Percentiles rank a stretch among this genome's conserved stretches.
phyloP scores from a whole-genome alignment of 1,284 basidiomycete species.

The Polyporus tsugae region DNA sequence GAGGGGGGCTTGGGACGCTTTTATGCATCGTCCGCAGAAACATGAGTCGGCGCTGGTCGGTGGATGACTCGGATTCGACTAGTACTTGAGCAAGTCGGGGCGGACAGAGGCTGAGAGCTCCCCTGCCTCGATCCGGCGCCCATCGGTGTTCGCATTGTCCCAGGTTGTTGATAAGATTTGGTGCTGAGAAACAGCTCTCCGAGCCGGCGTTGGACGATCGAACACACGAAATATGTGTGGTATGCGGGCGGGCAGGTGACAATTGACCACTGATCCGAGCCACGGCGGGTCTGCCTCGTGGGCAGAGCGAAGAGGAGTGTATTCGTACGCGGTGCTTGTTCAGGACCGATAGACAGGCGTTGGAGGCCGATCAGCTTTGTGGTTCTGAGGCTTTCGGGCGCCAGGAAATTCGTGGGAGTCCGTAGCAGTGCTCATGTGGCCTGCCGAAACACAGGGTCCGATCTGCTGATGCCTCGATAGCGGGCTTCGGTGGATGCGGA shows the following conservation, averaged over 20 bases:
- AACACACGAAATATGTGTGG: no score
- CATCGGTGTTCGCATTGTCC: neutral
- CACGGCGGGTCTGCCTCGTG: neutral
- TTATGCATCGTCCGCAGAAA: neutral
- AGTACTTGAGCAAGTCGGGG: neutral
- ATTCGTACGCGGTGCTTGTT: neutral
- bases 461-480: no score
- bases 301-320: no score
- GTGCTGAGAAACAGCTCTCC: neutral
- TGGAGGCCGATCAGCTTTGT: neutral
- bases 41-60: neutral
- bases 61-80: neutral
- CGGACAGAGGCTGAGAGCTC: neutral
- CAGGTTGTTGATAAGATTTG: neutral
- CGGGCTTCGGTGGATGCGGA: no score
- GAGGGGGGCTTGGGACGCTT: neutral
- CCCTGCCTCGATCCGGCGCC: conserved; percentile 1
- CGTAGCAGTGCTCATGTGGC: no score
- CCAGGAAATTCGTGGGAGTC: no score
- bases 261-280: neutral
- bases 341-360: neutral
- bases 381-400: neutral
- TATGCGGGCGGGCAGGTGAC: no score
- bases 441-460: no score
- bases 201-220: neutral